phyloP scores from a whole-genome alignment of 2,329 filamentous ascomycete species.

The Nothophaeocryptopus gaeumannii region DNA sequence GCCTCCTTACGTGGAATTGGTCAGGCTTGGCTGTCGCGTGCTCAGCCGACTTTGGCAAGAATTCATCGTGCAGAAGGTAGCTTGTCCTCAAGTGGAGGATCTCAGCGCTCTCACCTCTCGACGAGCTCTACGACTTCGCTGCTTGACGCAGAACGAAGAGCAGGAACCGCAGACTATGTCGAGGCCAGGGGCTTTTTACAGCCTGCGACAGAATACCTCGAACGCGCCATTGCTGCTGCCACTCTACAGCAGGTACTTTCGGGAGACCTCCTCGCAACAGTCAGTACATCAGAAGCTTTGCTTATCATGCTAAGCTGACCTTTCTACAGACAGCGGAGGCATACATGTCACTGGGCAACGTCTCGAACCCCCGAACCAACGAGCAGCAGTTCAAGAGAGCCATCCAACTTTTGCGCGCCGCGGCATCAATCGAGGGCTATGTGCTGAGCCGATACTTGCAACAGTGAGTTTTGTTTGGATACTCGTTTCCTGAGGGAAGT shows the following conservation, averaged over 20 bases:
- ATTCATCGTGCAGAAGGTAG: slow-evolving; percentile 47
- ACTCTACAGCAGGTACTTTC: slow-evolving; percentile 37
- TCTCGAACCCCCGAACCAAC: slow-evolving; percentile 45
- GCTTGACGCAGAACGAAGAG: slow-evolving; percentile 39
- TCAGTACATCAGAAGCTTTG: slow-evolving; percentile 29
- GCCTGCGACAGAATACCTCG: slow-evolving; percentile 53
- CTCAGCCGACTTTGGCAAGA: slow-evolving; percentile 49
- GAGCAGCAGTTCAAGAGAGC: slow-evolving; percentile 48
- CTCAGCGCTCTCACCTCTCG: slow-evolving; percentile 32
- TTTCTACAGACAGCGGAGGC: slow-evolving; percentile 48
- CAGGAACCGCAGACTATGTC: slow-evolving; percentile 46
- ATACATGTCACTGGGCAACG: slow-evolving; percentile 53
- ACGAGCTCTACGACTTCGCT: slow-evolving; percentile 23
- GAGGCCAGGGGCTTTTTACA: slow-evolving; percentile 52
- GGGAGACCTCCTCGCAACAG: slow-evolving; percentile 46
- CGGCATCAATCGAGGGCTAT: slow-evolving; percentile 43
- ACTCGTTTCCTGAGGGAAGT: too few species aligned
- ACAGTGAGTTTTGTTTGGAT: slow-evolving; percentile 37
- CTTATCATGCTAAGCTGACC: neutral
- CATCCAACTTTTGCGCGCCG: slow-evolving; percentile 45
- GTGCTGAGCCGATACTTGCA: slow-evolving; percentile 46
- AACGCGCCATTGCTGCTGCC: slow-evolving; percentile 46
- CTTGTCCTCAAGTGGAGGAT: slow-evolving; percentile 38
- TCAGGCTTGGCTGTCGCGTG: slow-evolving; percentile 50
- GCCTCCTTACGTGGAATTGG: slow-evolving; percentile 49